Conservation (phyloP, 2,329 filamentous ascomycete species). For the Nigrograna mackinnonii region DNA sequence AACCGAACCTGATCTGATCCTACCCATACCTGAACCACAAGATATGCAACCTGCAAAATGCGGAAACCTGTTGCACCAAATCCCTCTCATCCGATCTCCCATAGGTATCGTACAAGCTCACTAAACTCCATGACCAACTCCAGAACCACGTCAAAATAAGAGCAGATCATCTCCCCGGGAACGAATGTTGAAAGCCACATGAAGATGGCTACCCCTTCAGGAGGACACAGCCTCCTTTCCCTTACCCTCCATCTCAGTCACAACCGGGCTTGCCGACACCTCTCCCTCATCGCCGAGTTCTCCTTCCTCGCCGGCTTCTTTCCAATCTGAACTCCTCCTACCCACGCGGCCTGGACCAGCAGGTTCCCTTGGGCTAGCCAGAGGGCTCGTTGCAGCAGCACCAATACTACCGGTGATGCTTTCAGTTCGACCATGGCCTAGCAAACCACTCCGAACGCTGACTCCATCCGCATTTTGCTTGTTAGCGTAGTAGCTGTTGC, state of each 20-base stretch:
- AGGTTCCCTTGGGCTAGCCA: constrained; percentile 57
- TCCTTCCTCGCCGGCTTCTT: constrained; percentile 32
- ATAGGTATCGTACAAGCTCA: too few species aligned
- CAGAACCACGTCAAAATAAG: too few species aligned
- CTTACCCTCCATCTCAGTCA: constrained; percentile 14
- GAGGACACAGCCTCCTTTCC: too few species aligned
- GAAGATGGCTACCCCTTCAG: neutral
- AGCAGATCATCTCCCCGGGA: too few species aligned
- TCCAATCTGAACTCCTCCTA: constrained; percentile 41
- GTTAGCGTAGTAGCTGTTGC: constrained; percentile 78
- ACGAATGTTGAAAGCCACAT: too few species aligned
- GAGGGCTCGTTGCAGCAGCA: constrained; percentile 57
- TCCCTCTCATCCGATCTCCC: too few species aligned
- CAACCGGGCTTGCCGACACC: constrained; percentile 9
- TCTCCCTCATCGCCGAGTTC: constrained; percentile 27
- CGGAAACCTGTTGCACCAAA: too few species aligned
- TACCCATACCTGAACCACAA: too few species aligned
- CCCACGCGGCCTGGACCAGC: constrained; percentile 33
- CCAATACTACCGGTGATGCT: constrained; percentile 79
- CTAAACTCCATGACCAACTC: too few species aligned
- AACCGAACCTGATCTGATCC: too few species aligned
- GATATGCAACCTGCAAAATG: too few species aligned
- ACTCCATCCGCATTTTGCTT: constrained; percentile 65
- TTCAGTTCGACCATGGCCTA: constrained; percentile 79
- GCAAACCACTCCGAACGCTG: constrained; percentile 75